Base-by-base conservation (phyloP, 2,329 filamentous ascomycete species). In the Clathrospora elynae region DNA sequence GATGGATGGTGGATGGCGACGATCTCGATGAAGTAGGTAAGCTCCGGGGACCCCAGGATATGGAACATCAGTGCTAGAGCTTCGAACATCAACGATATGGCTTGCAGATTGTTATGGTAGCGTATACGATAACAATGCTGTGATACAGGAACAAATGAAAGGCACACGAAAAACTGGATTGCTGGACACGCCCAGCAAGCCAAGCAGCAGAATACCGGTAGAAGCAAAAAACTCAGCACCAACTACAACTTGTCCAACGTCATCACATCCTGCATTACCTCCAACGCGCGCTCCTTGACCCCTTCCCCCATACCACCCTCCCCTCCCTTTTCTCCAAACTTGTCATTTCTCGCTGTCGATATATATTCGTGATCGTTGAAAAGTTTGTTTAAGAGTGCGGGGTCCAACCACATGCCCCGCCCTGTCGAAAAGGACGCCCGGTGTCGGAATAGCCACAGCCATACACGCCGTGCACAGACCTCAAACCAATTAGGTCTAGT, bases 341-440 rank as follows among this genome's bases (percentile, higher is more conserved):
- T 26, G 5, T 12, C 4, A 29, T 3, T 29, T 14, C 4, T 4
- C 6, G 12, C 8, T 18, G 13, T 33, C 2, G 4, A 16, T 9
- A 2, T 13, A 30, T 42, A 14, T 10, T 23, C 18, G 6, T 33
- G 3, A 14, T 34, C 11, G 17, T 20, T 7, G 11, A 31, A 35
- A 32, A 13, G 20, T n/a, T 37, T 11, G 22, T 36, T 20, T 16
- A 16, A 9, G 28, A 39, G 12, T 35, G 46, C 42, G 39, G 46
- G 33, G 49, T 49, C 47, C 44, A 36, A 49, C 44, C 33, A 53
- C 43, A 36, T 31, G 23, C 41, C 43, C 49, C 52, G 46, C 49
- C 41, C 43, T 51, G 42, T 42, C 41, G 46, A 48, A 32, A 46
- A 53, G 46, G 43, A 53, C 43, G 49, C 46, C 49, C 38, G 32